phyloP scores from a whole-genome alignment of 1,139 yeast species.

The Kurtzmaniella quercitrusa region DNA sequence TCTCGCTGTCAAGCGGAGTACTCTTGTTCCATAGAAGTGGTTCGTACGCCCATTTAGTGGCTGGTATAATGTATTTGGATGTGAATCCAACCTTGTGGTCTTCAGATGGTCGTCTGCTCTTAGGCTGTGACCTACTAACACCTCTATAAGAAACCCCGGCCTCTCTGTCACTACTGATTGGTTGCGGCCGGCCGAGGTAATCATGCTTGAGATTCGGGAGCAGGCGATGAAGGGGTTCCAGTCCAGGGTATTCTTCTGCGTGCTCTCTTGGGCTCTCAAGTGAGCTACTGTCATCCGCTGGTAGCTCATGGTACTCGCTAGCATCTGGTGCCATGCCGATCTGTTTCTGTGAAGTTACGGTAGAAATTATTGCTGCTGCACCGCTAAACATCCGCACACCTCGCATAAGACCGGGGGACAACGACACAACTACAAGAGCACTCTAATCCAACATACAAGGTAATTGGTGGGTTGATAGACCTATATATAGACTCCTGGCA shows the following conservation, averaged over 20 bases:
- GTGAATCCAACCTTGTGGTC: slow-evolving; percentile 12
- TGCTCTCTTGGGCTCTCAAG: neutral
- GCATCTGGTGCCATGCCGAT: neutral
- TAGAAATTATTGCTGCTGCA: neutral
- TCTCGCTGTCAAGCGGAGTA: slow-evolving; percentile 4
- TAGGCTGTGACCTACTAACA: neutral
- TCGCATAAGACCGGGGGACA: too few relatives aligned
- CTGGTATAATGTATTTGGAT: slow-evolving; percentile 23
- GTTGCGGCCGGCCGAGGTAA: neutral
- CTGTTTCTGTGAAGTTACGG: neutral
- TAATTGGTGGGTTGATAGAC: too few relatives aligned
- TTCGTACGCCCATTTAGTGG: slow-evolving; percentile 24
- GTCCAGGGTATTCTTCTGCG: neutral
- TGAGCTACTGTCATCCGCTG: neutral
- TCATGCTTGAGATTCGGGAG: neutral
- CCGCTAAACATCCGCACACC: neutral
- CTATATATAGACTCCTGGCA: too few relatives aligned
- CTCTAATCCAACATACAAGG: too few relatives aligned
- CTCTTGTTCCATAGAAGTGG: slow-evolving; percentile 13
- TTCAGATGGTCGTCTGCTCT: neutral
- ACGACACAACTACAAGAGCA: too few relatives aligned
- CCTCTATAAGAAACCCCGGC: neutral
- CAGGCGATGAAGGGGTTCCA: neutral
- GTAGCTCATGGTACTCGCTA: neutral
- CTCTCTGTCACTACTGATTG: neutral